phyloP scores from a whole-genome alignment of 768 basidiomycete genomes.

The Rhizopogon roseolus region DNA sequence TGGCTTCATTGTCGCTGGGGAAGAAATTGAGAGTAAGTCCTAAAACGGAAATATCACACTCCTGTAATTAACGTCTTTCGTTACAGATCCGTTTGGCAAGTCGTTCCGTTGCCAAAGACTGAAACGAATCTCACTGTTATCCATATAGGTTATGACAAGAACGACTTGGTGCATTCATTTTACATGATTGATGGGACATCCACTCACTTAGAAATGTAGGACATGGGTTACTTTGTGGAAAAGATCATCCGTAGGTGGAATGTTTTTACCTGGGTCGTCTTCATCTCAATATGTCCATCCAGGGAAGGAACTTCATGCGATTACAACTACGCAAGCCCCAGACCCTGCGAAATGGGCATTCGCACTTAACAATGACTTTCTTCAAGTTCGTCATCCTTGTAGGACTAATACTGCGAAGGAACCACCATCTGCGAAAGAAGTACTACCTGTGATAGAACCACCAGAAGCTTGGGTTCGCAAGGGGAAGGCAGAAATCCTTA shows the following conservation, averaged over 20 bases:
- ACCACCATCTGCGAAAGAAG: neutral
- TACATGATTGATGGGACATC: neutral
- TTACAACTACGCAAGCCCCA: constrained; percentile 54
- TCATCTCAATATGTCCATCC: constrained; percentile 1
- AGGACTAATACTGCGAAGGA: too few species aligned
- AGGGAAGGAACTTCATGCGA: constrained; percentile 58
- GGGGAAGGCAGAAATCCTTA: neutral
- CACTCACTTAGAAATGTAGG: constrained; percentile 25
- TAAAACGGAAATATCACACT: neutral
- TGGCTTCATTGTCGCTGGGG: constrained; percentile 67
- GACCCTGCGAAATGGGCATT: constrained; percentile 58
- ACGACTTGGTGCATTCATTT: constrained; percentile 49
- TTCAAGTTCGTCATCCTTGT: too few species aligned
- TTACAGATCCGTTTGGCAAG: constrained; percentile 41
- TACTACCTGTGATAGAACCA: too few species aligned
- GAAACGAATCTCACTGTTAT: neutral
- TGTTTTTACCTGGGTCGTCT: neutral
- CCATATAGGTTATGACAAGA: constrained; percentile 57
- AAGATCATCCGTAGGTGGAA: constrained; percentile 53
- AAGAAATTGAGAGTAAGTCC: constrained; percentile 68
- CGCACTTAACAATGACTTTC: neutral
- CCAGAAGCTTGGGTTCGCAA: neutral
- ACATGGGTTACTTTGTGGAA: constrained; percentile 65
- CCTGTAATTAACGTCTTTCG: neutral
- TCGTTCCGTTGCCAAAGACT: neutral